phyloP scores from a whole-genome alignment of 768 basidiomycete genomes.

The Amanita exitialis region DNA sequence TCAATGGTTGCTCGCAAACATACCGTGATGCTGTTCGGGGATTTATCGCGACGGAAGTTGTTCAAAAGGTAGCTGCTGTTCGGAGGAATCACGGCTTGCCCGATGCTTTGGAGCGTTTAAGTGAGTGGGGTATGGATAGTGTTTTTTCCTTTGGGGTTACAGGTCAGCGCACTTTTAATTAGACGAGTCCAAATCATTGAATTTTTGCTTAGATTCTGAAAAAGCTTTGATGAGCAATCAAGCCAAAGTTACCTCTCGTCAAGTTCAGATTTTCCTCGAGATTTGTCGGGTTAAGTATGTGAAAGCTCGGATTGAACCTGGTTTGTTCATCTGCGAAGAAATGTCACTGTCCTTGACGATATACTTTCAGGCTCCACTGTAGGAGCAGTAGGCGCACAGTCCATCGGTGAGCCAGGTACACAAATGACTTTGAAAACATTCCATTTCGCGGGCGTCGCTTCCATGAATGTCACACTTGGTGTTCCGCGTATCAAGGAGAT shows the following conservation, averaged over 20 bases:
- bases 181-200: constrained; percentile 1
- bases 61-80: constrained; percentile 50
- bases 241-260: constrained; percentile 77
- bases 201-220: constrained; percentile 40
- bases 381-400: constrained; percentile 96
- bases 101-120: constrained; percentile 63
- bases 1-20: constrained; percentile 58
- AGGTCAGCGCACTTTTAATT: constrained; percentile 25
- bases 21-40: constrained; percentile 60
- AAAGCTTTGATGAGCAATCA: constrained; percentile 80
- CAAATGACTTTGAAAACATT: constrained; percentile 99
- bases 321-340: constrained; percentile 23
- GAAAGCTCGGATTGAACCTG: constrained; percentile 94
- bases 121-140: constrained; percentile 70
- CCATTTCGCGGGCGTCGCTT: constrained; percentile 99
- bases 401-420: constrained; percentile 97
- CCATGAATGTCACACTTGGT: constrained; percentile 99
- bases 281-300: constrained; percentile 88
- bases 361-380: constrained; percentile 75
- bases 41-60: constrained; percentile 65
- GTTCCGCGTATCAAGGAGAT: constrained; percentile 99
- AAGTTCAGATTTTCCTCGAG: constrained; percentile 73
- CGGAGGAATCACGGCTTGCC: constrained; percentile 75
- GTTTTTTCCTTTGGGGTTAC: constrained; percentile 71
- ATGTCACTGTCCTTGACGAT: background rate